Evolutionary conservation across 805 yeast genomes (phyloP), one percentile per base, ranked within the genome.

Genomic region (Saccharomycopsis capsularis): DNA sequence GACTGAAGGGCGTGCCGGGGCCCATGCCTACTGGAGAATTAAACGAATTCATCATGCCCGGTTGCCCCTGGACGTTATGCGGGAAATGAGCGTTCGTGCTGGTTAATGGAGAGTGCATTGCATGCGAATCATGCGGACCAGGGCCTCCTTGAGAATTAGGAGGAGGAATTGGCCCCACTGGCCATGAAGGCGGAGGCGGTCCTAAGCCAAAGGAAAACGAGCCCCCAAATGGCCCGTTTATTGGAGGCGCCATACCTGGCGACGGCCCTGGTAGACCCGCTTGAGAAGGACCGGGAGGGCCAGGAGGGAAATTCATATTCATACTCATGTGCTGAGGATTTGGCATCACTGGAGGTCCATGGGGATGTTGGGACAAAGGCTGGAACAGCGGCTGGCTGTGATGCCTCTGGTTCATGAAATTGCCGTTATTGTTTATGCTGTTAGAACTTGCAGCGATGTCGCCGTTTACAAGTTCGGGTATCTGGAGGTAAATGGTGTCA

Each of bases 401-500:
- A n/a, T n/a, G n/a, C n/a, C n/a, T n/a, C n/a, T n/a, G n/a, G n/a
- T n/a, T n/a, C n/a, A n/a, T 46, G 40, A 19, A 42, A 39, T 25
- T 27, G 40, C 29, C 38, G 29, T 47, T 39, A 23, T 19, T 34
- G 24, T 35, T 30, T n/a, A 7, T 41, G 32, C 24, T 36, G 38
- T 27, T 16, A 40, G n/a, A n/a, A n/a, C n/a, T 34, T 39, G 23
- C 38, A 43, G 18, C 30, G 37, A 40, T 27, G 39, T 16, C 18
- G 16, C 42, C 24, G 36, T 19, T 6, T 35, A 40, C 30, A 16
- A 45, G 18, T 0, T 88, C 90, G 0, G 96, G 95, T 18, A 90
- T 79, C 50, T 86, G 86, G 22, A 74, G 72, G 46, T 87, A 66
- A 2, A 90, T 75, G 55, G 83, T 72, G 57, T 88, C 91, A 49